Conservation (phyloP, 2,329 filamentous ascomycete species). For the Xylariaceae sp. region DNA sequence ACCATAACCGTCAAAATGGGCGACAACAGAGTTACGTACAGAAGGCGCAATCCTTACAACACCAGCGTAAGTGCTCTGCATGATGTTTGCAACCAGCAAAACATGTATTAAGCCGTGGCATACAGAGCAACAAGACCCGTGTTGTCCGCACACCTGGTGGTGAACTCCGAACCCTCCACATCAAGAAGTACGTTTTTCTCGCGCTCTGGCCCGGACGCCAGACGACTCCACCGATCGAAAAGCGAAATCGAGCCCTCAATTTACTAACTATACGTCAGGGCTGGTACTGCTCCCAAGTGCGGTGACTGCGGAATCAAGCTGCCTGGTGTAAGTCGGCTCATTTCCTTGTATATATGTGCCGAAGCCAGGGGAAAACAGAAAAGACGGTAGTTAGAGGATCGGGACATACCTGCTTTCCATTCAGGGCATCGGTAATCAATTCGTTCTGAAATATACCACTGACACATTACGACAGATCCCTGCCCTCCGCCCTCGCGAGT, state of each 20-base stretch:
- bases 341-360: neutral
- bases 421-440: neutral
- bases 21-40: constrained; percentile 57
- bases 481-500: constrained; percentile 96
- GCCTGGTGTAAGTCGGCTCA: constrained; percentile 74
- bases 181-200: constrained; percentile 75
- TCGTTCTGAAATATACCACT: neutral
- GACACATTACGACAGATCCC: constrained; percentile 64
- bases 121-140: constrained; percentile 83
- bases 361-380: neutral
- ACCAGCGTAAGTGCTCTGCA: constrained; percentile 7
- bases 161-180: constrained; percentile 92
- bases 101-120: constrained; percentile 47
- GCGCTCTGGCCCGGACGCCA: neutral
- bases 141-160: constrained; percentile 95
- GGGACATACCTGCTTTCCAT: neutral
- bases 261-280: constrained; percentile 29
- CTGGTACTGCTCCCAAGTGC: constrained; percentile 95
- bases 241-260: neutral
- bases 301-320: constrained; percentile 99
- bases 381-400: neutral
- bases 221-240: neutral
- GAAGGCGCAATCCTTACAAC: constrained; percentile 20
- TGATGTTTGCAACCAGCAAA: neutral
- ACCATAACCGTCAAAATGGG: constrained; percentile 45